A percentile compares a stretch with the other conserved stretches of the same genome.
phyloP scores from a whole-genome alignment of 75 land plant genomes.

The Chamaecyparis obtusa region DNA sequence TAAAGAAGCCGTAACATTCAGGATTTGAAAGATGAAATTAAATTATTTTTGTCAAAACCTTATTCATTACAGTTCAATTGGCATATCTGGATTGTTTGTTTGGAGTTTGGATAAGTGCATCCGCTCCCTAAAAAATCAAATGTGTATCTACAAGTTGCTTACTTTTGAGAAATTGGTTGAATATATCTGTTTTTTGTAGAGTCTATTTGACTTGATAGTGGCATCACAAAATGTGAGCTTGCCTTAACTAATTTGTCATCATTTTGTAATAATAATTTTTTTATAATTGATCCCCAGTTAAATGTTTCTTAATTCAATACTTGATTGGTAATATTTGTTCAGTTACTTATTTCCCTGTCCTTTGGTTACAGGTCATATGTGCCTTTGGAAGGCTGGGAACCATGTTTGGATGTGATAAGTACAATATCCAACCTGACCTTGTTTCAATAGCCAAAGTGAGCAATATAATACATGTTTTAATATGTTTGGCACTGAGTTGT shows the following conservation, averaged over 20 bases:
- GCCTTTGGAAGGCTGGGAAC: slow-evolving; percentile 98
- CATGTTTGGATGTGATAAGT: slow-evolving; percentile 98
- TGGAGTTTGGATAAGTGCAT: background rate
- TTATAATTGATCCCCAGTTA: background rate
- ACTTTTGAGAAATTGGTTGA: background rate
- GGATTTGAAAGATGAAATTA: background rate
- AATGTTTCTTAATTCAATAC: slow-evolving; percentile 1
- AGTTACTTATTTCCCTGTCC: background rate
- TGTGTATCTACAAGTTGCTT: background rate
- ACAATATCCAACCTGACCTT: slow-evolving; percentile 90
- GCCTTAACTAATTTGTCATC: background rate
- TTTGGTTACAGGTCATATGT: slow-evolving; percentile 66
- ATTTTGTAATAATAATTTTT: background rate
- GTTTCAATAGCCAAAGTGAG: slow-evolving; percentile 90
- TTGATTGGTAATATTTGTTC: background rate
- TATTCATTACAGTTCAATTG: no score
- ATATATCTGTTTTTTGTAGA: background rate
- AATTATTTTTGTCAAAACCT: background rate
- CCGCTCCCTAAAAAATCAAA: background rate
- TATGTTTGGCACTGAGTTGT: background rate
- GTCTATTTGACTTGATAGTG: background rate
- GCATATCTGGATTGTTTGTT: no score
- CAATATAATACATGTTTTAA: background rate
- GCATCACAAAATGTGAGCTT: background rate
- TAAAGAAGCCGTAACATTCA: background rate